Base-by-base conservation (phyloP, 1,139 yeast genomes). In the Protomyces arabidopsidicola region DNA sequence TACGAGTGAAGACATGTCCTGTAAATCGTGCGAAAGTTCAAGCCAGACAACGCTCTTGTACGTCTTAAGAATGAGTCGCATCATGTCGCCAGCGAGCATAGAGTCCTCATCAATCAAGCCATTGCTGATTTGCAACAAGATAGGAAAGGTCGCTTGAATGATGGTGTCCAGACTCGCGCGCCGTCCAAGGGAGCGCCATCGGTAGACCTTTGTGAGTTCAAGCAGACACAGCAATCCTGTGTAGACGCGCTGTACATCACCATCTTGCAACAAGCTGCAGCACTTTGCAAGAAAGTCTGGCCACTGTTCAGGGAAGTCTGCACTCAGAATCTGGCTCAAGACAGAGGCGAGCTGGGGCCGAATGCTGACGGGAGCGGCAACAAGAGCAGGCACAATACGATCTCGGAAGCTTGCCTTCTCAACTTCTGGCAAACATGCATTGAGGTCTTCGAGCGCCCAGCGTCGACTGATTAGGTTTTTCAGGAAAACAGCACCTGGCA, bases 401-500 rank as follows among this genome's bases (percentile, higher is more conserved):
- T 85, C 87, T 67, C 87, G 83, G 65, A 93, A 83, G 45, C 82
- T 78, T 1, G 87, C 88, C 70, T 85, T 87, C 72, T 91, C 97
- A 18, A 51, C 68, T 82, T 90, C 9, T 78, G 78, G 68, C 83
- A 86, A 18, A 90, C 84, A 14, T 66, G 64, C 5, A 34, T n/a
- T n/a, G 14, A 39, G 34, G 60, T 36, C 27, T 69, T 64, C 22
- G 72, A 70, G 3, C 24, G 71, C 71, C 98, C 98, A 93, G 67
- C 81, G 80, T 65, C 82, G 81, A 14, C 81, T 76, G 34, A 90
- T 79, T 66, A 85, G 79, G 73, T 93, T 93, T 73, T 93, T 93
- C 76, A 93, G 84, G 74, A 85, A 91, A 35, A 93, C 86, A 0
- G 96, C 95, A 18, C 96, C 88, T 12, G 96, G 20, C 38, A 12